Percentiles rank a stretch among this genome's conserved stretches.
Evolutionary conservation across 164 flowering plant genomes (phyloP).

Genomic region (Berberis vulgaris): DNA sequence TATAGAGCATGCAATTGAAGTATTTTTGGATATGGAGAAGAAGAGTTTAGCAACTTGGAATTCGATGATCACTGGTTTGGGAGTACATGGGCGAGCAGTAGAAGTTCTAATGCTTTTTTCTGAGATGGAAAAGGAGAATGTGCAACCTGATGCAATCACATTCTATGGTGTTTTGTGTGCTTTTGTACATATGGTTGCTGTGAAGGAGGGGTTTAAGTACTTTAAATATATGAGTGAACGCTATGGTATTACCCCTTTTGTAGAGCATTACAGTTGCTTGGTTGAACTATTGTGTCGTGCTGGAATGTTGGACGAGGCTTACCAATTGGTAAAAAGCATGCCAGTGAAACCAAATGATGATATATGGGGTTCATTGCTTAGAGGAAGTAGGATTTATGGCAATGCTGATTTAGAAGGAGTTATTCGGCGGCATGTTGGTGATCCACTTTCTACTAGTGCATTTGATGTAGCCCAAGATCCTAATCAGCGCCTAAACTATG

Average conservation of each 20-base stretch:
- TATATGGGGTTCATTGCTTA: conserved; percentile 13
- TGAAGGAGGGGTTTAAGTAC: conserved; percentile 29
- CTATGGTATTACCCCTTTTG: conserved; percentile 35
- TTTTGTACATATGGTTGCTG: conserved; percentile 29
- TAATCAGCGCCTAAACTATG: conserved; percentile 4
- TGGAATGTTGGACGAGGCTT: conserved; percentile 13
- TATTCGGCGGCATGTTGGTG: background rate
- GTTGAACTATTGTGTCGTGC: conserved; percentile 30
- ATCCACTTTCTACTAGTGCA: background rate
- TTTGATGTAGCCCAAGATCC: background rate
- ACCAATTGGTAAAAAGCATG: conserved; percentile 8
- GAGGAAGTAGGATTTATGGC: conserved; percentile 8
- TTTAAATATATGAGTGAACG: conserved; percentile 36
- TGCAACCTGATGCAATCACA: conserved; percentile 52
- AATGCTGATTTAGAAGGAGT: conserved; percentile 6
- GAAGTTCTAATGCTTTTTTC: conserved; percentile 38
- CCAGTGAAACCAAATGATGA: conserved; percentile 3
- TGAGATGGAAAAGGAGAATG: conserved; percentile 35
- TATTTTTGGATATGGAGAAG: conserved; percentile 40
- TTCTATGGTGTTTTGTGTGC: conserved; percentile 53
- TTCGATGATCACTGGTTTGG: conserved; percentile 68
- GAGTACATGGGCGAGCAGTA: conserved; percentile 52
- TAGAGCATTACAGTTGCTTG: conserved; percentile 41
- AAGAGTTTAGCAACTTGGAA: conserved; percentile 63
- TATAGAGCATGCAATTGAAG: conserved; percentile 38